Base-by-base conservation (phyloP, 768 basidiomycete species). In the Hygrocybe coccinea region DNA sequence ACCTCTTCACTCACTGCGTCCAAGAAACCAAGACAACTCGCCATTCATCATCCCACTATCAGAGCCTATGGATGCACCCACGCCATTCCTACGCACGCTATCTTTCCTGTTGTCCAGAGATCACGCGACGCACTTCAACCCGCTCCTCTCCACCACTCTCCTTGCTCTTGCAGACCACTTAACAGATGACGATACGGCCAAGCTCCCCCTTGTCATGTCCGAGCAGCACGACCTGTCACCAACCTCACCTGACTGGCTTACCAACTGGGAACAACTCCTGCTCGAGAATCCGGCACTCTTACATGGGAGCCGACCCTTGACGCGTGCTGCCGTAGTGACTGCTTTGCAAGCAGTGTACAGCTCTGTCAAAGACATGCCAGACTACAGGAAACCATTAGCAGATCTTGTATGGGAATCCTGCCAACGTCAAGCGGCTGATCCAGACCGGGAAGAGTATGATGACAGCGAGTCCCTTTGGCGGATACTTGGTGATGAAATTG, bases 201-300 rank as follows among this genome's bases (percentile, higher is more conserved):
- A 77, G 50, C 74, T 89, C 2, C 80, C 88, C 7, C 63, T 64
- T 10, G 70, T 81, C 51, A 86, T 91, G 84, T 71, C 76, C 36
- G 81, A 83, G 44, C 81, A 86, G 54, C 82, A 86, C 59, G 79
- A 82, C 47, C 75, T 90, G 33, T 84, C 82, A 2, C 89, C 89
- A 1, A 85, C 85, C 10, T 83, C 84, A 1, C 81, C 84, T 0
- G 78, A 82, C 5, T 91, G 89, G 89, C 67, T 90, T 24, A 70
- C 70, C 15, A 84, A 85, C 63, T 90, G 89, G 89, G 66, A 74
- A 36, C 75, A 61, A 36, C 70, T 89, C 5, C 65, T 89, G 12
- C 33, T 41, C 17, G 70, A 68, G n/a, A 82, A 82, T 56, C 65
- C 75, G 14, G 71, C 69, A 0, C 68, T 83, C 17, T 65, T 82